Conservation (phyloP, 768 basidiomycete genomes). For the Suillus plorans region DNA sequence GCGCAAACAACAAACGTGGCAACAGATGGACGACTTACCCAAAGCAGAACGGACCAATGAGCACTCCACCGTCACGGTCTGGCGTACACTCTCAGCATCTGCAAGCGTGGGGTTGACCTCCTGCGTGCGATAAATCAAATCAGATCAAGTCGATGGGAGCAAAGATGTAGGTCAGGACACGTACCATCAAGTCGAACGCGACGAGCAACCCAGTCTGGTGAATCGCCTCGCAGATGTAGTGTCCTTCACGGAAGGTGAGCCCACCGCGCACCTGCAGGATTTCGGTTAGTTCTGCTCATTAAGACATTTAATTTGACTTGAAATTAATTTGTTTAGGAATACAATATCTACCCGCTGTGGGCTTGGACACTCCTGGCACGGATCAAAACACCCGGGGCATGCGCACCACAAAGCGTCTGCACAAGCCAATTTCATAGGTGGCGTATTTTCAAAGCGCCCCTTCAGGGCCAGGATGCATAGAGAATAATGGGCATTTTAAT, state of each 20-base stretch:
- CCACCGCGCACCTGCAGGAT: constrained; percentile 79
- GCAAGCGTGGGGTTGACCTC: constrained; percentile 96
- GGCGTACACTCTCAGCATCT: constrained; percentile 69
- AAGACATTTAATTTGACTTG: constrained; percentile 8
- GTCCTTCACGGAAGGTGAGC: constrained; percentile 96
- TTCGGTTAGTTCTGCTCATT: constrained; percentile 2
- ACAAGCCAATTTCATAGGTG: background rate
- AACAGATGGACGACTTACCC: constrained; percentile 45
- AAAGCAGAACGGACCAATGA: constrained; percentile 81
- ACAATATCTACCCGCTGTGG: background rate
- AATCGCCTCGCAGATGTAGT: constrained; percentile 93
- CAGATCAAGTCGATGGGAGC: background rate
- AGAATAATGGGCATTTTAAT: background rate
- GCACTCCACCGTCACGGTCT: constrained; percentile 91
- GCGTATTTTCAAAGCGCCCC: background rate
- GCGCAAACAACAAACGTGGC: background rate
- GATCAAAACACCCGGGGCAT: background rate
- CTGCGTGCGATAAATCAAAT: constrained; percentile 35
- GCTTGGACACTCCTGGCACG: background rate
- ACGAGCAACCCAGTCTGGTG: constrained; percentile 92
- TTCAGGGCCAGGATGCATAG: background rate
- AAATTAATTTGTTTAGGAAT: background rate
- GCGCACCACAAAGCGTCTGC: background rate
- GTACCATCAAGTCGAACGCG: constrained; percentile 90
- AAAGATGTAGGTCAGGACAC: constrained; percentile 17